These are phyloP conservation scores for Vinca major DNA, from an alignment of 305 asterid species.

Conservation along the genomic window DNA sequence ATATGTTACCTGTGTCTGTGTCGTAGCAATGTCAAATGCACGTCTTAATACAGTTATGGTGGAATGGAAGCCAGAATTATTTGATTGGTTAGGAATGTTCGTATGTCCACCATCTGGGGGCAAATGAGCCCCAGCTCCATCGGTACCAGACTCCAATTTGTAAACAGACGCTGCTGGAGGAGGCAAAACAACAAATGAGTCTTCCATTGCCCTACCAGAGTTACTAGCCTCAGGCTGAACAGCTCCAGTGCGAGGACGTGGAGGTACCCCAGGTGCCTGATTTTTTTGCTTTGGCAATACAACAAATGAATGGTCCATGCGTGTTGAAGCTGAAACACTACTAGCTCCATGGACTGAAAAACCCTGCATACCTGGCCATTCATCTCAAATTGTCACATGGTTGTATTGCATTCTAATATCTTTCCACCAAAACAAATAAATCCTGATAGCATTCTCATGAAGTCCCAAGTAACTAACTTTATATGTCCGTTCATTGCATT, in stretches of 20 bases:
- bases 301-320: constrained; percentile 85
- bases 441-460: neutral
- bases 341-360: constrained; percentile 52
- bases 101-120: constrained; percentile 53
- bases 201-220: constrained; percentile 85
- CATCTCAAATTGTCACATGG: constrained; percentile 20
- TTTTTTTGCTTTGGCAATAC: constrained; percentile 80
- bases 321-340: constrained; percentile 54
- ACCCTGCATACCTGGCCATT: constrained; percentile 67
- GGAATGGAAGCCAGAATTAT: constrained; percentile 80
- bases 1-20: constrained; percentile 60
- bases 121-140: constrained; percentile 53
- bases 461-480: neutral
- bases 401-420: constrained; percentile 9
- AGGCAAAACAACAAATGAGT: constrained; percentile 93
- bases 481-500: neutral
- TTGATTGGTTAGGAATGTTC: constrained; percentile 43
- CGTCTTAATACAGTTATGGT: constrained; percentile 77
- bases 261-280: constrained; percentile 54
- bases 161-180: constrained; percentile 99
- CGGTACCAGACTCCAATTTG: constrained; percentile 58
- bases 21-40: constrained; percentile 87
- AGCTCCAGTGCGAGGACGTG: constrained; percentile 60
- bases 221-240: constrained; percentile 48
- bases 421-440: constrained; percentile 1